Evolutionary conservation across 495 filamentous ascomycete genomes (phyloP).

Genomic region (Penicillium goetzii): DNA sequence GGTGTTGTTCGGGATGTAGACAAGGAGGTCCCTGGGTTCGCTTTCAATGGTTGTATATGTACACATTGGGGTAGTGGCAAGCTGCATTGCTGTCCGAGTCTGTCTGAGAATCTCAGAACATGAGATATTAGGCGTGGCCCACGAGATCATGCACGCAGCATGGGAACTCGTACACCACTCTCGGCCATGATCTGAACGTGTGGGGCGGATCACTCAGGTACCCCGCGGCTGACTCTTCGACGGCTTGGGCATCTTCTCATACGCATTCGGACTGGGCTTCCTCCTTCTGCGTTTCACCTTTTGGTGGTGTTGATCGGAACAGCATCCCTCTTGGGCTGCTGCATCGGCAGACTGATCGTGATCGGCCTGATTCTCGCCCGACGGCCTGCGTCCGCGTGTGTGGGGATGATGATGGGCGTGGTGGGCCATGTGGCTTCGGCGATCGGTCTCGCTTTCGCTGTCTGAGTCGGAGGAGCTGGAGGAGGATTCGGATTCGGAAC

Average conservation of each 20-base stretch:
- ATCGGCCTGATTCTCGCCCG: slow-evolving; percentile 10
- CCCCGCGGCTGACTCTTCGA: slow-evolving; percentile 25
- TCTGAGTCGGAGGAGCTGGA: slow-evolving; percentile 66
- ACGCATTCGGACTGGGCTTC: slow-evolving; percentile 85
- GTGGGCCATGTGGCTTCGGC: slow-evolving; percentile 27
- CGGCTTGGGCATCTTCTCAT: slow-evolving; percentile 84
- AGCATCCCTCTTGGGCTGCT: slow-evolving; percentile 30
- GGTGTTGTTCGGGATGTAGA: neutral
- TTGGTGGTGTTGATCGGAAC: slow-evolving; percentile 21
- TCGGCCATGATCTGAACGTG: neutral
- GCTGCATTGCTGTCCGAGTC: neutral
- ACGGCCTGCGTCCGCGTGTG: slow-evolving; percentile 18
- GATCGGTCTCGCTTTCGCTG: slow-evolving; percentile 53
- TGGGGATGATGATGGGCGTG: slow-evolving; percentile 26
- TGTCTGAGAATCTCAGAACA: neutral
- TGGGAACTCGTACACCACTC: neutral
- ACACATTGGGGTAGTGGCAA: neutral
- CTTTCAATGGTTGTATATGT: neutral
- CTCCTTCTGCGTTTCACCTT: slow-evolving; percentile 52
- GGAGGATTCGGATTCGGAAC: slow-evolving; percentile 70
- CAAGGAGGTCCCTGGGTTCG: neutral
- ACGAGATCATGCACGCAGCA: neutral
- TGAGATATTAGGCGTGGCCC: neutral
- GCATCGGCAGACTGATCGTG: slow-evolving; percentile 26
- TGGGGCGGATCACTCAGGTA: slow-evolving; percentile 5